A percentile compares a stretch with the other conserved stretches of the same genome.
phyloP scores from a whole-genome alignment of 2,329 filamentous ascomycete genomes.

The Hypoxylon rubiginosum region DNA sequence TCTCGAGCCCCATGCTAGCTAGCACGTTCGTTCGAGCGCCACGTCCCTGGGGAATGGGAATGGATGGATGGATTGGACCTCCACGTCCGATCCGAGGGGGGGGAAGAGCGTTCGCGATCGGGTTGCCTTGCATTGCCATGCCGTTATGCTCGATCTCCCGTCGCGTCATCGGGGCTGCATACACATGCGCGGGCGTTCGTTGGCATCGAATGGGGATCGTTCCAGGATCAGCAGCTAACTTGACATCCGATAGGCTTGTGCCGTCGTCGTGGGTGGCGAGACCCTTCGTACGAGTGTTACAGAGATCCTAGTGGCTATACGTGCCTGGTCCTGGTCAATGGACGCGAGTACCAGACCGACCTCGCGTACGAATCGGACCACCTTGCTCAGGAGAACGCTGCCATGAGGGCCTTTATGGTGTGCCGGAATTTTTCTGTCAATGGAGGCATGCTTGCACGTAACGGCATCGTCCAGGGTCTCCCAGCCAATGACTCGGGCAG shows the following conservation, averaged over 20 bases:
- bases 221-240: constrained; percentile 51
- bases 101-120: constrained; percentile 42
- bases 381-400: constrained; percentile 91
- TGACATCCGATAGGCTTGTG: constrained; percentile 79
- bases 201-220: constrained; percentile 43
- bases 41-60: constrained; percentile 43
- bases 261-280: constrained; percentile 92
- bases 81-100: constrained; percentile 37
- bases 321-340: constrained; percentile 94
- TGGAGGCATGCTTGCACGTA: constrained; percentile 86
- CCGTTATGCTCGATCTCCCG: constrained; percentile 45
- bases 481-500: constrained; percentile 68
- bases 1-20: constrained; percentile 34
- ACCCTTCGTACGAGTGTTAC: constrained; percentile 89
- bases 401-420: constrained; percentile 96
- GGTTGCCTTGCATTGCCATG: constrained; percentile 54
- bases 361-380: constrained; percentile 84
- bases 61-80: constrained; percentile 29
- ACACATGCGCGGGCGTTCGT: constrained; percentile 41
- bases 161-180: constrained; percentile 51
- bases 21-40: constrained; percentile 43
- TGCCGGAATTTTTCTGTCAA: constrained; percentile 98
- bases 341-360: constrained; percentile 95
- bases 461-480: constrained; percentile 76
- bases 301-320: constrained; percentile 81